phyloP scores from a whole-genome alignment of 768 basidiomycete genomes.

The Terana coerulea region DNA sequence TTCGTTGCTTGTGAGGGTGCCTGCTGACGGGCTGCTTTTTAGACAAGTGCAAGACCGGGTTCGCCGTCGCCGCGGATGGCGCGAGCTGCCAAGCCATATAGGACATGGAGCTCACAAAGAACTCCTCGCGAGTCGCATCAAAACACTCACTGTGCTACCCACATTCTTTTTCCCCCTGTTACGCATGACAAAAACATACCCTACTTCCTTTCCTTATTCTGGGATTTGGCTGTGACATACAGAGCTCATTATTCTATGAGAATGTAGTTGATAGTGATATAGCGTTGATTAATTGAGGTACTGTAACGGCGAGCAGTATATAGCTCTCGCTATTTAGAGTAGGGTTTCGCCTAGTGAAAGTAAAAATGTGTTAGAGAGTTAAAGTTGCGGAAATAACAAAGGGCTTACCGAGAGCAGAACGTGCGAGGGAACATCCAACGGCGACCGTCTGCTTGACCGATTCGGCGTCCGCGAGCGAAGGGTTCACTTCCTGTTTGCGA shows the following conservation, averaged over 20 bases:
- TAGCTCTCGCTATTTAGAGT: background rate
- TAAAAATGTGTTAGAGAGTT: no score
- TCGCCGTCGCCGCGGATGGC: background rate
- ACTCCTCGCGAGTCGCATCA: no score
- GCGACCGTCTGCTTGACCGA: slow-evolving; percentile 86
- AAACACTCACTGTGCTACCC: no score
- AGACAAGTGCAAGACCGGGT: slow-evolving; percentile 4
- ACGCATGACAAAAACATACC: no score
- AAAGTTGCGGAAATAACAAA: no score
- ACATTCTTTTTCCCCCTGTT: no score
- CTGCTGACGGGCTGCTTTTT: background rate
- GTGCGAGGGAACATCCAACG: slow-evolving; percentile 82
- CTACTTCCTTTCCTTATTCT: no score
- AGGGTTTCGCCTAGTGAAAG: slow-evolving; percentile 9
- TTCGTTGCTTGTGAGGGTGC: background rate
- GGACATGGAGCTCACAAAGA: no score
- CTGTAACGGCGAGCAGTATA: background rate
- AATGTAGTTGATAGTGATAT: background rate
- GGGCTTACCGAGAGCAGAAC: slow-evolving; percentile 82
- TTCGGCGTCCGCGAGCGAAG: slow-evolving; percentile 74
- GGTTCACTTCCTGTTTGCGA: slow-evolving; percentile 82
- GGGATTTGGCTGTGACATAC: background rate
- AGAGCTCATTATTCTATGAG: background rate
- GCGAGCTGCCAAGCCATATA: no score
- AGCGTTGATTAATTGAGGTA: background rate